These are phyloP conservation scores for Anacardium occidentale DNA, from an alignment of 345 rosid species.

Conservation along the genomic window DNA sequence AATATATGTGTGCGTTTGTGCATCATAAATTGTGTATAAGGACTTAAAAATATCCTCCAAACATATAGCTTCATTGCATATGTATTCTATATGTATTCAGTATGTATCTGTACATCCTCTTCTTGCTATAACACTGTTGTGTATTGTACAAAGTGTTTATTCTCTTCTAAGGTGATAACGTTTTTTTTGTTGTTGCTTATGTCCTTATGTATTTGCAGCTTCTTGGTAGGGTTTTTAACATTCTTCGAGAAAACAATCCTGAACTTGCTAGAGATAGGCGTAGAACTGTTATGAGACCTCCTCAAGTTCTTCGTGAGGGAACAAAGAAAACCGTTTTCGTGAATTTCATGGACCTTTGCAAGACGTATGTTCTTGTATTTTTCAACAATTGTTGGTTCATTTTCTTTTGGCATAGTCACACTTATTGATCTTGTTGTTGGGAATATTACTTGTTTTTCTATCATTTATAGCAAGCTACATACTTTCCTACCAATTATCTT, in stretches of 20 bases:
- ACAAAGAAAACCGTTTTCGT: slow-evolving; percentile 48
- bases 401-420: background rate
- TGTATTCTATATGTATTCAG: too few relatives aligned
- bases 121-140: background rate
- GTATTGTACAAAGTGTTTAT: background rate
- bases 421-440: background rate
- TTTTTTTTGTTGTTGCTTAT: background rate
- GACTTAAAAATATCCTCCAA: too few relatives aligned
- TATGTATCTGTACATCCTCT: too few relatives aligned
- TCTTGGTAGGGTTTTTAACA: slow-evolving; percentile 42
- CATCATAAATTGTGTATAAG: too few relatives aligned
- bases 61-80: background rate
- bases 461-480: background rate
- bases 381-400: background rate
- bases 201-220: slow-evolving; percentile 27
- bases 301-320: slow-evolving; percentile 45
- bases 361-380: slow-evolving; percentile 20
- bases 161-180: background rate
- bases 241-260: slow-evolving; percentile 44
- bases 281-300: slow-evolving; percentile 46
- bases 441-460: background rate
- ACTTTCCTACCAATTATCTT: slow-evolving; percentile 5
- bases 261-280: slow-evolving; percentile 52
- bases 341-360: slow-evolving; percentile 50
- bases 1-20: too few relatives aligned